These are phyloP conservation scores for Artomyces pyxidatus DNA, from an alignment of 768 basidiomycete species.

Conservation along the genomic window DNA sequence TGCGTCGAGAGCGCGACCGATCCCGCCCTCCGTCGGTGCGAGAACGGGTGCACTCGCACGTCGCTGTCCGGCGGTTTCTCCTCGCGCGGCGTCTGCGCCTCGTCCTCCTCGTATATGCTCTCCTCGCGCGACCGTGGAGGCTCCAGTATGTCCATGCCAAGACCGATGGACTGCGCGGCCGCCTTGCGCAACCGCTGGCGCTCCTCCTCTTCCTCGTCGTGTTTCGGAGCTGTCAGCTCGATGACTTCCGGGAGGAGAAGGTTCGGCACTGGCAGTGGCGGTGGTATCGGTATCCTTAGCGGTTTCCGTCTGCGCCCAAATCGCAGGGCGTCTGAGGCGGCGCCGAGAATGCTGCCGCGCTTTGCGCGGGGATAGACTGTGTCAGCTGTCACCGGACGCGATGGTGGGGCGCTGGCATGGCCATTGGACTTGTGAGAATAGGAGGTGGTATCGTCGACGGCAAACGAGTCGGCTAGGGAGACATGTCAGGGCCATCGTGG, in stretches of 20 bases:
- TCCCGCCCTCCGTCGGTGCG: constrained; percentile 1
- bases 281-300: constrained; percentile 14
- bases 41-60: background rate
- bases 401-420: background rate
- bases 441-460: constrained; percentile 4
- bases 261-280: constrained; percentile 25
- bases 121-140: constrained; percentile 21
- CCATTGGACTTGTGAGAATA: constrained; percentile 1
- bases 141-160: constrained; percentile 46
- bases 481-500: background rate
- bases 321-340: constrained; percentile 19
- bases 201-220: constrained; percentile 58
- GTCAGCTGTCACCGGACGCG: constrained; percentile 9
- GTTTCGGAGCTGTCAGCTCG: constrained; percentile 41
- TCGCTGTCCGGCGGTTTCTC: background rate
- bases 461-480: constrained; percentile 3
- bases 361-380: constrained; percentile 1
- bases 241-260: constrained; percentile 61
- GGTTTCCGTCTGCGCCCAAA: constrained; percentile 16
- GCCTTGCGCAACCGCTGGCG: constrained; percentile 66
- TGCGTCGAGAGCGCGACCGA: constrained; percentile 1
- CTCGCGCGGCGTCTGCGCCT: constrained; percentile 16
- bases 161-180: constrained; percentile 70
- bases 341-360: constrained; percentile 19
- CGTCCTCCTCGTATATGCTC: constrained; percentile 32